Percentiles rank a stretch among this genome's conserved stretches.
Evolutionary conservation across 441 rosid species (phyloP).

Genomic region (Corymbia citriodora): DNA sequence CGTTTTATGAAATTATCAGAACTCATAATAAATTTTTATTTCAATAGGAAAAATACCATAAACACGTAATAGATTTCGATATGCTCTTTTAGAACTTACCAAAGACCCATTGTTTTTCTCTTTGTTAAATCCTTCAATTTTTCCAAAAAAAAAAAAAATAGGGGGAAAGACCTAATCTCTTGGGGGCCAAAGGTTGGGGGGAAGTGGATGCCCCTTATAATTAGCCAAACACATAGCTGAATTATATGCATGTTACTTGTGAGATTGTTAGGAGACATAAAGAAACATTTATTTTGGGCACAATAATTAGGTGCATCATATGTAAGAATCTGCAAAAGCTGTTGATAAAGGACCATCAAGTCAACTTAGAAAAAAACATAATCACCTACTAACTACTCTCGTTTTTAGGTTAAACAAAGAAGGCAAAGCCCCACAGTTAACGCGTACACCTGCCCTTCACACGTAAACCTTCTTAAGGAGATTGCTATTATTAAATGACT

Average conservation of each 20-base stretch:
- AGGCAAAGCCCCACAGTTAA: background rate
- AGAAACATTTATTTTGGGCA: background rate
- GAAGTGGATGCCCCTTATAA: background rate
- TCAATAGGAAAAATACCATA: background rate
- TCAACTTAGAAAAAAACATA: background rate
- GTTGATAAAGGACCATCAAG: background rate
- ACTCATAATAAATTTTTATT: background rate
- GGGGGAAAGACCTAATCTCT: background rate
- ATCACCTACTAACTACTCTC: background rate
- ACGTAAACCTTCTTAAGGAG: background rate
- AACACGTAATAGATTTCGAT: accelerated
- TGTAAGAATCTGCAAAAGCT: background rate
- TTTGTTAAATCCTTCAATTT: background rate
- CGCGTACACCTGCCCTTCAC: background rate
- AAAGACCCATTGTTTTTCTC: background rate
- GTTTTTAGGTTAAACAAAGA: background rate
- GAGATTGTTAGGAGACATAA: background rate
- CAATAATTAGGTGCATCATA: background rate
- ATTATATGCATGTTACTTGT: background rate
- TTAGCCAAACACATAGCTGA: background rate
- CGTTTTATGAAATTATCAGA: background rate
- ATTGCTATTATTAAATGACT: background rate
- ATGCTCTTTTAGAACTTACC: background rate
- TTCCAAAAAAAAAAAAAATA: background rate
- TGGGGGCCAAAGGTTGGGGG: background rate